Percentiles rank a stretch among this genome's conserved stretches.
Evolutionary conservation across 805 yeast species (phyloP).

Genomic region (Metschnikowia proteae): DNA sequence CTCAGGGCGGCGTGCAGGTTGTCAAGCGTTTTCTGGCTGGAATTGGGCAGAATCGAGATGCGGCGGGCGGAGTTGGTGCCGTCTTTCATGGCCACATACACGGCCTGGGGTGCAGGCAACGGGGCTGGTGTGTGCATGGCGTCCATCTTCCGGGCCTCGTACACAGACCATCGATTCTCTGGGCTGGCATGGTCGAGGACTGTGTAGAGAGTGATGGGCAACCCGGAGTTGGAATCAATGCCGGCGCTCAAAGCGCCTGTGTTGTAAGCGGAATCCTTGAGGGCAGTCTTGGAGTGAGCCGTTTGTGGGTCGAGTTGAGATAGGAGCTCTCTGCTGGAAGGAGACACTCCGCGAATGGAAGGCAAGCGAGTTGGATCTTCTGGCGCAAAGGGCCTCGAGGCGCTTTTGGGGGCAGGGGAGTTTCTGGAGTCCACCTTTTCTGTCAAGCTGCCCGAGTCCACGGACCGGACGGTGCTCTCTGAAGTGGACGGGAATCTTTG

Average conservation of each 20-base stretch:
- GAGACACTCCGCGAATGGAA: constrained; percentile 12
- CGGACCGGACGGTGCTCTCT: background rate
- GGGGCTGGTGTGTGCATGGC: background rate
- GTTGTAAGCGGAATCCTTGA: background rate
- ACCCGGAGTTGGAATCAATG: constrained; percentile 23
- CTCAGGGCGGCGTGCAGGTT: background rate
- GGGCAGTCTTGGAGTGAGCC: background rate
- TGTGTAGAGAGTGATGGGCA: constrained; percentile 29
- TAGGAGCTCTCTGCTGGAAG: constrained; percentile 20
- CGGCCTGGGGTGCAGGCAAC: background rate
- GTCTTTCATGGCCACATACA: constrained; percentile 7
- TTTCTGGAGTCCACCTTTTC: background rate
- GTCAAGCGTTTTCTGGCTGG: background rate
- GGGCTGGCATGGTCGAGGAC: constrained; percentile 23
- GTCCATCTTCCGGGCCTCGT: constrained; percentile 2
- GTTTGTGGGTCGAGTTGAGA: background rate
- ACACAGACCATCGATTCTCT: constrained; percentile 7
- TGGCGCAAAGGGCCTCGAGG: background rate
- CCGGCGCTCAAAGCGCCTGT: constrained; percentile 25
- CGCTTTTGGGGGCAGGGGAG: background rate
- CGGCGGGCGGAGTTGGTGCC: constrained; percentile 10
- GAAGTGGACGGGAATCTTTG: no score
- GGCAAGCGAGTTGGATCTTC: background rate
- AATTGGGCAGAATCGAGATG: constrained; percentile 2
- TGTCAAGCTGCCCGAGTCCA: background rate